Conservation (phyloP, 1,284 basidiomycete species). For the Cryptococcus hybrid region DNA sequence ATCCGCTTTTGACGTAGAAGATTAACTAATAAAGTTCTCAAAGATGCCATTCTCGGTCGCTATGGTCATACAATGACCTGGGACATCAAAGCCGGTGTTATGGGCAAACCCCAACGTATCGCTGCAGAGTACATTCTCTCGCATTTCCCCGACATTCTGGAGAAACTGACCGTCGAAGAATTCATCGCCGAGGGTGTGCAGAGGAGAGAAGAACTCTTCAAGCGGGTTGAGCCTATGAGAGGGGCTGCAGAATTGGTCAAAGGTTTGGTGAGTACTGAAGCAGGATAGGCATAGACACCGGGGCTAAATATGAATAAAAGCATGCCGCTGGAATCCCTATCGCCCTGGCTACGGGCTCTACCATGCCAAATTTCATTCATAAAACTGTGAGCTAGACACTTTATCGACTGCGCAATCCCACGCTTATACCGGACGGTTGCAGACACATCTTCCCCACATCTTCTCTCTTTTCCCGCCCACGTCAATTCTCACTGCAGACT, state of each 20-base stretch:
- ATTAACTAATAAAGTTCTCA: not conserved
- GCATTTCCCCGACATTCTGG: conserved; percentile 40
- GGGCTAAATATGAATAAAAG: conserved; percentile 13
- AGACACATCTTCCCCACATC: conserved; percentile 46
- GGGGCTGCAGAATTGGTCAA: conserved; percentile 46
- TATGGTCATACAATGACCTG: conserved; percentile 47
- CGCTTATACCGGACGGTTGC: not conserved
- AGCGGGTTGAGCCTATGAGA: conserved; percentile 44
- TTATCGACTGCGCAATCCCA: too few species aligned
- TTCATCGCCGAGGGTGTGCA: conserved; percentile 42
- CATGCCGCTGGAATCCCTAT: conserved; percentile 46
- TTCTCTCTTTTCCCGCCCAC: conserved; percentile 45
- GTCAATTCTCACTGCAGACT: conserved; percentile 38
- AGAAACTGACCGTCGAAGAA: conserved; percentile 43
- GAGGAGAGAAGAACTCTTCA: conserved; percentile 44
- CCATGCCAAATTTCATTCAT: conserved; percentile 5
- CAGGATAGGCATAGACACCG: not conserved
- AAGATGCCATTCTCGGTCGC: conserved; percentile 44
- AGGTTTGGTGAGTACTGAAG: conserved; percentile 32
- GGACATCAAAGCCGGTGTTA: conserved; percentile 50
- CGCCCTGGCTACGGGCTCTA: conserved; percentile 49
- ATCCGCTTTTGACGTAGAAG: not conserved
- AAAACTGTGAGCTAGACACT: not conserved
- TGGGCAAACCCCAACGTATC: conserved; percentile 46
- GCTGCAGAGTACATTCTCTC: conserved; percentile 44